A percentile compares a stretch with the other conserved stretches of the same genome.
Evolutionary conservation across 768 basidiomycete species (phyloP).

Genomic region (Pleurotus cornucopiae): DNA sequence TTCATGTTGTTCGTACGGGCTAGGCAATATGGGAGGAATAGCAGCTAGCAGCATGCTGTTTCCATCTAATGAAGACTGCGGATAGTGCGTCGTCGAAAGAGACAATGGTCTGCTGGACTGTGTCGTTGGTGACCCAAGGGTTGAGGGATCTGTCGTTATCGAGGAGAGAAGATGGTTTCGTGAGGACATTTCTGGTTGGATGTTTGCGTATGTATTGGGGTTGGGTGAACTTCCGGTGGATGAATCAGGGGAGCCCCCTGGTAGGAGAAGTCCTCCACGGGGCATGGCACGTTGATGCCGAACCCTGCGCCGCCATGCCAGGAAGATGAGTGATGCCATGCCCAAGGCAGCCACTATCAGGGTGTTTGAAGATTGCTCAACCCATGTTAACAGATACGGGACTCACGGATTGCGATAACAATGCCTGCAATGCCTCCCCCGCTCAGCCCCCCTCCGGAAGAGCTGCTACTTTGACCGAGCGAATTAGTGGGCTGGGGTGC

Average conservation of each 20-base stretch:
- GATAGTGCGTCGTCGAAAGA: slow-evolving; percentile 1
- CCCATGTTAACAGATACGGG: neutral
- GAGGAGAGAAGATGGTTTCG: slow-evolving; percentile 7
- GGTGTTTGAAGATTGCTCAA: slow-evolving; percentile 1
- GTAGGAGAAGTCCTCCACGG: neutral
- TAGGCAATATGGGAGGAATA: neutral
- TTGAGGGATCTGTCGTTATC: slow-evolving; percentile 3
- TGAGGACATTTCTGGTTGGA: slow-evolving; percentile 1
- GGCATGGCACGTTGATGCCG: neutral
- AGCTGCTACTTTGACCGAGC: neutral
- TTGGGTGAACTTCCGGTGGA: neutral
- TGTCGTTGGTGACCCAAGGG: neutral
- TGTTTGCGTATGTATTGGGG: neutral
- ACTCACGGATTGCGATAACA: slow-evolving; percentile 14
- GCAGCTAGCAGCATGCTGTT: neutral
- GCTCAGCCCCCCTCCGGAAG: slow-evolving; percentile 10
- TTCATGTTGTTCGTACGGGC: neutral
- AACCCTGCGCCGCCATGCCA: slow-evolving; percentile 8
- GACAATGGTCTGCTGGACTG: neutral
- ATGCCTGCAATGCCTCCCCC: slow-evolving; percentile 18
- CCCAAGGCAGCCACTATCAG: neutral
- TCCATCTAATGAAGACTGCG: neutral
- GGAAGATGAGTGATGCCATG: neutral
- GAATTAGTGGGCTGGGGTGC: neutral
- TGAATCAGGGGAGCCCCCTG: neutral